These are phyloP conservation scores for Salvia hispanica DNA, from an alignment of 257 asterid species.

Conservation along the genomic window DNA sequence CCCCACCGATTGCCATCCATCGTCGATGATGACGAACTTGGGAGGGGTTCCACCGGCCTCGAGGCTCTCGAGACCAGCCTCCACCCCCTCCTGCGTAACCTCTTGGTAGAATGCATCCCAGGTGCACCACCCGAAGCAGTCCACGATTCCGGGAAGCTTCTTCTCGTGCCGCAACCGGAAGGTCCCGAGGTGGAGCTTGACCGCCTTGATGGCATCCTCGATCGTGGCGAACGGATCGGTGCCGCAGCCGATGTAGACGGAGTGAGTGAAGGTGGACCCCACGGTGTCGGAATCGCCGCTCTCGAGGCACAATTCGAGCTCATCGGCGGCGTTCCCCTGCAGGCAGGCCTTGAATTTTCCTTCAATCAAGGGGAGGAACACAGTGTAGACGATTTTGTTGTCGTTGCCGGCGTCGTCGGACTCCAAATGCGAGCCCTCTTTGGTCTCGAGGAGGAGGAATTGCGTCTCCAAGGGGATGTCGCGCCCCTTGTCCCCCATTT, in stretches of 20 bases:
- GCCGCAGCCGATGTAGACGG: conserved; percentile 65
- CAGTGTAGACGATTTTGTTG: conserved; percentile 48
- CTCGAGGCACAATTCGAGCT: conserved; percentile 72
- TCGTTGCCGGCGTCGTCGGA: conserved; percentile 42
- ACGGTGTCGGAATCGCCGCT: conserved; percentile 65
- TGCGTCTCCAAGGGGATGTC: conserved; percentile 82
- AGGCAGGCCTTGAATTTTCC: conserved; percentile 73
- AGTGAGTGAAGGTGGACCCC: conserved; percentile 56
- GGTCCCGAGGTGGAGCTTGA: conserved; percentile 59
- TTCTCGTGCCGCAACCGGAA: conserved; percentile 67
- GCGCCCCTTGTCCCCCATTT: conserved; percentile 75
- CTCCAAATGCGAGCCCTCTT: conserved; percentile 51
- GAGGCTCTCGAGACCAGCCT: conserved; percentile 70
- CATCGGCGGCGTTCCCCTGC: conserved; percentile 70
- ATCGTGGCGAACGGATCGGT: conserved; percentile 64
- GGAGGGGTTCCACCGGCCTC: conserved; percentile 67
- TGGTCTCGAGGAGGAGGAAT: conserved; percentile 65
- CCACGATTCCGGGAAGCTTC: conserved; percentile 68
- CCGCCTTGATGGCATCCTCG: conserved; percentile 61
- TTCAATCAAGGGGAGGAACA: conserved; percentile 71
- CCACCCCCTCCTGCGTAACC: conserved; percentile 84
- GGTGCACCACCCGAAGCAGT: conserved; percentile 88
- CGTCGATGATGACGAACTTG: conserved; percentile 79
- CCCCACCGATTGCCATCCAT: conserved; percentile 83
- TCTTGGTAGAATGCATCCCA: conserved; percentile 93